Percentiles rank a stretch among this genome's conserved stretches.
phyloP scores from a whole-genome alignment of 805 yeast genomes.

The Candida koratica region DNA sequence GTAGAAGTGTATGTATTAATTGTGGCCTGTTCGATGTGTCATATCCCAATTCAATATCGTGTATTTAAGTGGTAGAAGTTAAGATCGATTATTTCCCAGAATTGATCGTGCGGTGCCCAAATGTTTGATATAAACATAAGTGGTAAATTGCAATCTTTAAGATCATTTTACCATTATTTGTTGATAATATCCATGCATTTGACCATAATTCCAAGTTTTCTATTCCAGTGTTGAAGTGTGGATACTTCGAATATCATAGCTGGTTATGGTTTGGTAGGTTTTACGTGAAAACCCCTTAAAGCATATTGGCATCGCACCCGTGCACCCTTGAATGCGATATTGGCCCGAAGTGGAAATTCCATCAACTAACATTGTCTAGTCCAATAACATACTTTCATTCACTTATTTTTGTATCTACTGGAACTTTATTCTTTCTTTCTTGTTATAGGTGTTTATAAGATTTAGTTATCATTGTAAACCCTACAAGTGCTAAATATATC shows the following conservation, averaged over 20 bases:
- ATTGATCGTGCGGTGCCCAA: background rate
- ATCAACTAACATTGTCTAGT: slow-evolving; percentile 5
- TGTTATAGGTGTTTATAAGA: slow-evolving; percentile 14
- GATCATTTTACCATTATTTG: slow-evolving; percentile 1
- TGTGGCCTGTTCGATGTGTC: background rate
- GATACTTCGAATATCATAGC: background rate
- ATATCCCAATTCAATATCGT: background rate
- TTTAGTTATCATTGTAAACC: slow-evolving; percentile 18
- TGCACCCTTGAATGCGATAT: slow-evolving; percentile 3
- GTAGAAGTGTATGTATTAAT: slow-evolving; percentile 12
- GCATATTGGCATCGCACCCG: background rate
- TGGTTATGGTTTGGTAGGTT: background rate
- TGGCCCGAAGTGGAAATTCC: background rate
- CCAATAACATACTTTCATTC: slow-evolving; percentile 9
- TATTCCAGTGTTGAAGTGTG: no score
- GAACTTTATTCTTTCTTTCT: slow-evolving; percentile 13
- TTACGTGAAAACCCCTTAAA: slow-evolving; percentile 1
- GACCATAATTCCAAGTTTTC: no score
- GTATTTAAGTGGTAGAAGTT: background rate
- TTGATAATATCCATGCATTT: background rate
- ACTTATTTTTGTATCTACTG: slow-evolving; percentile 8
- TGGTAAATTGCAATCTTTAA: background rate
- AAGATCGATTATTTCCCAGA: background rate
- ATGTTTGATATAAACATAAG: background rate
- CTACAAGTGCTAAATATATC: slow-evolving; percentile 2